phyloP scores from a whole-genome alignment of 768 basidiomycete species.

The Grammothele lineata region DNA sequence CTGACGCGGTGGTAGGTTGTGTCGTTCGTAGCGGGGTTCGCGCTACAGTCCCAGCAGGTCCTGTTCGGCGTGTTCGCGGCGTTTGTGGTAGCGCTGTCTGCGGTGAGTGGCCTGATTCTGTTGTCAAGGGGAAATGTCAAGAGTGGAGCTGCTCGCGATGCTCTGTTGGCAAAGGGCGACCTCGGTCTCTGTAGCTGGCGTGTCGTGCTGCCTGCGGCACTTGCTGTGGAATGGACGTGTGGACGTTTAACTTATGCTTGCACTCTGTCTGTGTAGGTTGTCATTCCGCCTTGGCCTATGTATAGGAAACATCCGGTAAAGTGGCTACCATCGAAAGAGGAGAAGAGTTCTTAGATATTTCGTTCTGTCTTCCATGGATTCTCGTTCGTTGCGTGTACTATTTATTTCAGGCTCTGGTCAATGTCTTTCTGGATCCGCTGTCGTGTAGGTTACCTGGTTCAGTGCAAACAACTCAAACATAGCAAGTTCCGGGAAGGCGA shows the following conservation, averaged over 20 bases:
- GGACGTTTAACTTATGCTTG: constrained; percentile 1
- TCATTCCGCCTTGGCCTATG: constrained; percentile 68
- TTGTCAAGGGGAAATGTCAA: no score
- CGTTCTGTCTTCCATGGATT: no score
- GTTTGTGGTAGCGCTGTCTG: constrained; percentile 11
- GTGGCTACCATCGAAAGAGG: constrained; percentile 51
- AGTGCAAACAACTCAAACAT: no score
- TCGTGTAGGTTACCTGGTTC: no score
- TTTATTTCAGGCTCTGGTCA: no score
- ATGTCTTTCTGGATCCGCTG: no score
- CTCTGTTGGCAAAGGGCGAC: no score
- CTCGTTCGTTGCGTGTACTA: no score
- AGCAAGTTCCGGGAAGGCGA: no score
- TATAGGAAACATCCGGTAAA: constrained; percentile 59
- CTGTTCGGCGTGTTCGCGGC: constrained; percentile 49
- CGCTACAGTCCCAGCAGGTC: constrained; percentile 46
- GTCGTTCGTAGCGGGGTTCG: constrained; percentile 56
- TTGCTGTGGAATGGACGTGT: background rate
- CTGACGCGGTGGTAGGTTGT: constrained; percentile 34
- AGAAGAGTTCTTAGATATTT: constrained; percentile 14
- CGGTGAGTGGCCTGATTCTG: constrained; percentile 12
- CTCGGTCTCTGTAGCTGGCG: no score
- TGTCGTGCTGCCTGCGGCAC: no score
- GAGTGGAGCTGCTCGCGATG: no score
- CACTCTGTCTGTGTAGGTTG: constrained; percentile 37